Base-by-base conservation (phyloP, 1,139 yeast species). In the Saccharomyces hybrid region DNA sequence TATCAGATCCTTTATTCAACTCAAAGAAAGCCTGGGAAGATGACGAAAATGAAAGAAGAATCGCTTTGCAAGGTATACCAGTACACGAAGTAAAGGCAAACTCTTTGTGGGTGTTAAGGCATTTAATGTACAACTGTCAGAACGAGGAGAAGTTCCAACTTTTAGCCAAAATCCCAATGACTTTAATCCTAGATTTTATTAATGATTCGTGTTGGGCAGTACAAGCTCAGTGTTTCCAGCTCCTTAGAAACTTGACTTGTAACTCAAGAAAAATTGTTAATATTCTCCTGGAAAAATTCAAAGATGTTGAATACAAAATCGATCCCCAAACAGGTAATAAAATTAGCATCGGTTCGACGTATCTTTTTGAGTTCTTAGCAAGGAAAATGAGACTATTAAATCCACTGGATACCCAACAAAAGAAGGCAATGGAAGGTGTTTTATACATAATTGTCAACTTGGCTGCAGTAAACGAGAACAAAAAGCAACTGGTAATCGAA, bases 171-270 rank as follows among this genome's bases (percentile, higher is more conserved):
- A 74, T 87, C 49, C 78, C 85, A 0, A 71, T 85, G 52, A 71
- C 74, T 1, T 70, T 73, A 32, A 71, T 87, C 1, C 73, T 86
- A 54, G 77, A 77, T 49, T 71, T 77, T 48, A 76, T 84, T 54
- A 71, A 78, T 56, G 78, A 78, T 59, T 66, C 74, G 5, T 76
- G 76, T 51, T 64, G 80, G 56, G 77, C 80, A 51, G 77, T 88
- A 27, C 84, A 85, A 55, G 85, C 83, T 51, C 84, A 82, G 62
- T 78, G 84, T 14, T 81, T 89, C 65, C 88, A 84, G 59, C 79
- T 88, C 13, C 66, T 90, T 51, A 73, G 96, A 56, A 90, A 90
- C 65, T 71, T 86, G 51, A 80, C 91, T 0, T 83, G 90, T 42
- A 81, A 84, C n/a, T 79, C 87, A 2, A 73, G 80, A 23, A 73